Percentiles rank a stretch among this genome's conserved stretches.
Conservation (phyloP, 2,329 filamentous ascomycete species). For the Aspergillus pseudoterreus region DNA sequence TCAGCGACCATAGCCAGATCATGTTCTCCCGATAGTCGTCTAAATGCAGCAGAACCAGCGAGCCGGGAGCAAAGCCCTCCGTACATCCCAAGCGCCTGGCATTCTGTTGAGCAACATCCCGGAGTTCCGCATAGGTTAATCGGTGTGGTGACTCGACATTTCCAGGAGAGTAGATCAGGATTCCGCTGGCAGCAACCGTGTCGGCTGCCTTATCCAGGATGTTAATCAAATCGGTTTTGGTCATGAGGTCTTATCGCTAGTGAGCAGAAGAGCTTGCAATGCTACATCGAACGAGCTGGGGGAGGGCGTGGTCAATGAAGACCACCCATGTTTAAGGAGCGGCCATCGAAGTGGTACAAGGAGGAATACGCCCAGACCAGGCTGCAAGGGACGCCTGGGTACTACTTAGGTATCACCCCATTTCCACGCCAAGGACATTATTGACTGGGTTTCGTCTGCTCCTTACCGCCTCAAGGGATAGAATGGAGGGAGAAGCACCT, state of each 20-base stretch:
- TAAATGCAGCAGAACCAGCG: conserved; percentile 24
- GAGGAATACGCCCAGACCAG: no score
- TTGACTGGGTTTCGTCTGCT: no score
- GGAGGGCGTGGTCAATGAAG: no score
- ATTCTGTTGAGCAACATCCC: background rate
- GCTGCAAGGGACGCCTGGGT: no score
- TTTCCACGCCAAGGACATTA: no score
- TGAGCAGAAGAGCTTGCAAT: no score
- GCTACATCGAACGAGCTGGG: no score
- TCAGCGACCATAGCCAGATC: conserved; percentile 40
- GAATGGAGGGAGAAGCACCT: no score
- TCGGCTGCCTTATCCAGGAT: background rate
- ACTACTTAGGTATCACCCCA: no score
- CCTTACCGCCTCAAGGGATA: no score
- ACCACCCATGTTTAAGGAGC: no score
- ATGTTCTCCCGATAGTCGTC: conserved; percentile 35
- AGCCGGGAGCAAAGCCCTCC: background rate
- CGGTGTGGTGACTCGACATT: background rate
- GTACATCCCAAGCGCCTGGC: background rate
- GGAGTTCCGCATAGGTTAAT: background rate
- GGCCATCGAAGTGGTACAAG: no score
- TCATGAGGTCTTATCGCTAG: background rate
- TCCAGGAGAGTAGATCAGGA: background rate
- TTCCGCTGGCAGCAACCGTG: background rate
- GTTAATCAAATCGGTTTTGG: background rate